Percentiles rank a stretch among this genome's conserved stretches.
Evolutionary conservation across 371 early-diverging fungal genomes (phyloP).

Genomic region (Actinomucor elegans): DNA sequence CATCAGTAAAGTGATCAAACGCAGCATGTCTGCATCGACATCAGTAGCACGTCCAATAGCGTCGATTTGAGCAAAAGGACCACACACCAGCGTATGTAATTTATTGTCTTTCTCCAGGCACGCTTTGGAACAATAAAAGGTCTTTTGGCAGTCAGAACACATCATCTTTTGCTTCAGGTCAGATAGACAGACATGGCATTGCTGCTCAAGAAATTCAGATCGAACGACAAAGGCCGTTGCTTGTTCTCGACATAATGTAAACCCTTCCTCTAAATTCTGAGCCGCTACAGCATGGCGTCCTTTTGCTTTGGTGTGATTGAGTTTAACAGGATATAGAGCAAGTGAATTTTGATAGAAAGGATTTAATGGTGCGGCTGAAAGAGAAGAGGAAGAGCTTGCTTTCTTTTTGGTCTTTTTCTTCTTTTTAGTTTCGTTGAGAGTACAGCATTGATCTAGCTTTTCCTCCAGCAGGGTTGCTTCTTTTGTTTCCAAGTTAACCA

Average conservation of each 20-base stretch:
- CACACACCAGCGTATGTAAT: conserved; percentile 53
- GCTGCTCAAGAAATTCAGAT: conserved; percentile 47
- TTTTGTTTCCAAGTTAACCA: neutral
- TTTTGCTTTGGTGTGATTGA: conserved; percentile 48
- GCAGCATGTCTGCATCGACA: conserved; percentile 57
- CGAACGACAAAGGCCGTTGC: conserved; percentile 63
- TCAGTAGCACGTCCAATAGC: conserved; percentile 50
- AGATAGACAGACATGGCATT: conserved; percentile 63
- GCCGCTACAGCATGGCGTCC: conserved; percentile 67
- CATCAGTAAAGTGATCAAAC: conserved; percentile 49
- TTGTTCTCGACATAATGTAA: conserved; percentile 52
- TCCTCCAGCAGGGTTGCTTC: neutral
- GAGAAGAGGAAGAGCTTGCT: neutral
- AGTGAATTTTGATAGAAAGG: conserved; percentile 25
- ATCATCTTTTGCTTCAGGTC: conserved; percentile 35
- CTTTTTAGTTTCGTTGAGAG: neutral
- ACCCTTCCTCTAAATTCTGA: conserved; percentile 49
- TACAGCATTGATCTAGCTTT: conserved; percentile 2
- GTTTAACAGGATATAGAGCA: conserved; percentile 26
- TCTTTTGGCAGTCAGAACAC: conserved; percentile 55
- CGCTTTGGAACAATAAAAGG: conserved; percentile 60
- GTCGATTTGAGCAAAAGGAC: conserved; percentile 40
- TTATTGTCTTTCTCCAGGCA: conserved; percentile 50
- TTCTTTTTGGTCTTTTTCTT: conserved; percentile 11
- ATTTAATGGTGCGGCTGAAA: neutral